These are phyloP conservation scores for Murraya paniculata DNA, from an alignment of 345 rosid genomes.

Conservation along the genomic window DNA sequence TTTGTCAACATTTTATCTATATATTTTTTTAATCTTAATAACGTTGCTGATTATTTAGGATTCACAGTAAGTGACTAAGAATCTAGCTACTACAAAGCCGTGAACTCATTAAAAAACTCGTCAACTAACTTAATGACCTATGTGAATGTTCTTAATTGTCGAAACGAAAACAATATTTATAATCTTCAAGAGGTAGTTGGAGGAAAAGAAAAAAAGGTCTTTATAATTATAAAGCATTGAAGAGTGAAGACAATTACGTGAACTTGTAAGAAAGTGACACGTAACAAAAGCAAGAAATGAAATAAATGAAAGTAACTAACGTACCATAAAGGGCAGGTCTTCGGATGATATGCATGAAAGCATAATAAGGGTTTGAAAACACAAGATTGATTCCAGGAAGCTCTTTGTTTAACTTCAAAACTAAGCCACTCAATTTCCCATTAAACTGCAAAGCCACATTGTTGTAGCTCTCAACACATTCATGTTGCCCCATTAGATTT, in stretches of 20 bases:
- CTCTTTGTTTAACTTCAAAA: conserved; percentile 34
- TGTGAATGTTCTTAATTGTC: background rate
- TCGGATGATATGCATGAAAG: conserved; percentile 33
- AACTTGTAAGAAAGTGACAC: background rate
- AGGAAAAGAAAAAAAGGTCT: background rate
- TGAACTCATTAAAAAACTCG: conserved; percentile 5
- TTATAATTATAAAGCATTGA: too few relatives aligned
- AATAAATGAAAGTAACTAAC: conserved; percentile 11
- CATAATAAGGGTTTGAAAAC: conserved; percentile 42
- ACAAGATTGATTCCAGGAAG: conserved; percentile 39
- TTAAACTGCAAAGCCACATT: conserved; percentile 49
- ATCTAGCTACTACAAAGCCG: background rate
- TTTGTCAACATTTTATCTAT: too few relatives aligned
- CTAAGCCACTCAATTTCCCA: conserved; percentile 29
- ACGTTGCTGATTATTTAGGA: background rate
- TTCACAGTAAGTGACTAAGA: background rate
- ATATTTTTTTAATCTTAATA: too few relatives aligned
- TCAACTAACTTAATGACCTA: background rate
- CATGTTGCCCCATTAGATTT: conserved; percentile 33
- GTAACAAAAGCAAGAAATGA: background rate
- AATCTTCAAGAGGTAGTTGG: background rate
- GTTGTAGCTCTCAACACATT: conserved; percentile 44
- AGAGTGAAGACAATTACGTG: background rate
- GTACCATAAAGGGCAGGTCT: conserved; percentile 39
- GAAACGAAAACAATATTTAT: background rate